Evolutionary conservation across 441 rosid genomes (phyloP).

Genomic region (Erodium texanum): DNA sequence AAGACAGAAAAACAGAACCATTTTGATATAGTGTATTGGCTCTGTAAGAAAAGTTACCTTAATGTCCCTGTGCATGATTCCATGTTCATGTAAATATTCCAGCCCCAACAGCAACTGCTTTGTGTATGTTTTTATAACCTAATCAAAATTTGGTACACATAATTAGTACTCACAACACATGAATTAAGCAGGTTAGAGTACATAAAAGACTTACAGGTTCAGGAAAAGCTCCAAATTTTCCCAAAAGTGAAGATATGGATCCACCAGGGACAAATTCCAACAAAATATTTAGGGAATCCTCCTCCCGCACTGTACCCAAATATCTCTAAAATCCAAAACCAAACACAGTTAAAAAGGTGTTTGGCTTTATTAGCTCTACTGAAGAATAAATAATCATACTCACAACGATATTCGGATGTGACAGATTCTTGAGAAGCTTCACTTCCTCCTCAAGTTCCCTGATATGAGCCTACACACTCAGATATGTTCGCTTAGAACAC

Average conservation of each 20-base stretch:
- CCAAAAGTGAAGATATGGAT: constrained; percentile 88
- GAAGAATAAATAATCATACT: constrained; percentile 16
- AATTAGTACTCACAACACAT: constrained; percentile 5
- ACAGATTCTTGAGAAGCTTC: constrained; percentile 79
- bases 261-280: constrained; percentile 95
- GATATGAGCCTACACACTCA: constrained; percentile 55
- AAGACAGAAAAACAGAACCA: neutral
- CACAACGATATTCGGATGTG: constrained; percentile 79
- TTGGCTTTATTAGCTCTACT: too few relatives aligned
- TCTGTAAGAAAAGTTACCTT: constrained; percentile 37
- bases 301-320: constrained; percentile 86
- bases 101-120: constrained; percentile 68
- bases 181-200: constrained; percentile 6
- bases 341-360: neutral
- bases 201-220: constrained; percentile 59
- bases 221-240: constrained; percentile 91
- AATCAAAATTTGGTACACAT: constrained; percentile 14
- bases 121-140: constrained; percentile 79
- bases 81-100: constrained; percentile 79
- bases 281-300: constrained; percentile 67
- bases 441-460: constrained; percentile 98
- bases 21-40: neutral
- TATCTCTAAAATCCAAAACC: constrained; percentile 46
- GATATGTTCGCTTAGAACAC: neutral
- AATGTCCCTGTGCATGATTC: constrained; percentile 95